A percentile compares a stretch with the other conserved stretches of the same genome.
Evolutionary conservation across 1,284 basidiomycete genomes (phyloP).

Genomic region (Anthracocystis setariae): DNA sequence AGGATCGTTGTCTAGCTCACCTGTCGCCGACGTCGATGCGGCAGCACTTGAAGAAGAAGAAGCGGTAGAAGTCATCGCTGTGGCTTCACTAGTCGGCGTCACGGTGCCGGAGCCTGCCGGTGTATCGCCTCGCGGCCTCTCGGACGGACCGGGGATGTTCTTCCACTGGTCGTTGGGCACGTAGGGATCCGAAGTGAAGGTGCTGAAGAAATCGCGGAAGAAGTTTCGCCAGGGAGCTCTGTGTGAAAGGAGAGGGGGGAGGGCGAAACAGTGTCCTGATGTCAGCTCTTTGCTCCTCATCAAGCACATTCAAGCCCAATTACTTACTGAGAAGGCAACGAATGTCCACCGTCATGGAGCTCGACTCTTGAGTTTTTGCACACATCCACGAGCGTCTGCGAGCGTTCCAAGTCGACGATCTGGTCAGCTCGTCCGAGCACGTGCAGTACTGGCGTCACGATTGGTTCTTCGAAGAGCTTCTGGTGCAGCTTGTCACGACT

Average conservation of each 20-base stretch:
- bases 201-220: conserved; percentile 56
- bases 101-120: conserved; percentile 43
- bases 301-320: no score
- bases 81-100: conserved; percentile 37
- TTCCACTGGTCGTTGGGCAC: conserved; percentile 42
- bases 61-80: conserved; percentile 1
- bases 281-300: background rate
- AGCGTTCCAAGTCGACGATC: conserved; percentile 53
- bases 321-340: conserved; percentile 58
- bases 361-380: conserved; percentile 59
- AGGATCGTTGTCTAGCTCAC: conserved; percentile 61
- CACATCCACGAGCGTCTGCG: conserved; percentile 55
- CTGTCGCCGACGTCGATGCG: conserved; percentile 27
- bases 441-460: conserved; percentile 60
- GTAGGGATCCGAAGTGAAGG: conserved; percentile 51
- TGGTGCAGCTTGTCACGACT: conserved; percentile 50
- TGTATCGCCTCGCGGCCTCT: conserved; percentile 47
- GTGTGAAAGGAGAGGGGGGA: conserved; percentile 1
- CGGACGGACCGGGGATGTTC: conserved; percentile 41
- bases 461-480: conserved; percentile 51
- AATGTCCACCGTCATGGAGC: conserved; percentile 65
- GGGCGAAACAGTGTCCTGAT: background rate
- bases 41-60: background rate
- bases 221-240: conserved; percentile 66
- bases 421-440: conserved; percentile 57